These are phyloP conservation scores for Cryptococcus hybrid DNA, from an alignment of 1,284 basidiomycete species.

Conservation along the genomic window DNA sequence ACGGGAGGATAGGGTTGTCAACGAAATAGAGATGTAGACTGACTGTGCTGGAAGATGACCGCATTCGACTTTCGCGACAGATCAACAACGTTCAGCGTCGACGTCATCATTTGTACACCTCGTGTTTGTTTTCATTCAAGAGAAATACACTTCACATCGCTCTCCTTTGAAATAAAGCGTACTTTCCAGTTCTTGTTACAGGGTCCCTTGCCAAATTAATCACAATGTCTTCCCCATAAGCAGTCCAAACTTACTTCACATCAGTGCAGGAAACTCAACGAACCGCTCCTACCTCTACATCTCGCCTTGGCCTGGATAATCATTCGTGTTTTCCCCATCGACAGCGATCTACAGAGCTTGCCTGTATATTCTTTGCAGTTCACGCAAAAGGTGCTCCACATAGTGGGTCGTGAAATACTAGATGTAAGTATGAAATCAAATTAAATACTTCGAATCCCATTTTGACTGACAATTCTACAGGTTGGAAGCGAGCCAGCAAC, in stretches of 20 bases:
- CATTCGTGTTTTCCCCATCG: slow-evolving; percentile 23
- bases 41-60: not conserved
- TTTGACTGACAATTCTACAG: slow-evolving; percentile 11
- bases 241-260: slow-evolving; percentile 1
- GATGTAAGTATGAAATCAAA: slow-evolving; percentile 24
- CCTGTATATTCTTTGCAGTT: slow-evolving; percentile 30
- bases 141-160: too few relatives aligned
- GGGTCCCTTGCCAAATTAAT: too few relatives aligned
- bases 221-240: slow-evolving; percentile 11
- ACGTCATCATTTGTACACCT: too few relatives aligned
- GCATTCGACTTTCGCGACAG: too few relatives aligned
- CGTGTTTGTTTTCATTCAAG: too few relatives aligned
- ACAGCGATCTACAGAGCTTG: slow-evolving; percentile 10
- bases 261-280: slow-evolving; percentile 10
- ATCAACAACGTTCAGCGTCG: too few relatives aligned
- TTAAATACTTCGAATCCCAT: not conserved
- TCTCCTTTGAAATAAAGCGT: too few relatives aligned
- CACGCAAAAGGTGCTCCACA: slow-evolving; percentile 25
- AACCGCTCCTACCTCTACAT: slow-evolving; percentile 28
- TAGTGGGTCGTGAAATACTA: slow-evolving; percentile 34
- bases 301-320: slow-evolving; percentile 37
- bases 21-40: not conserved
- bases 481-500: slow-evolving; percentile 26
- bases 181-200: too few relatives aligned
- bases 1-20: not conserved